A percentile compares a stretch with the other conserved stretches of the same genome.
Conservation (phyloP, 2,329 filamentous ascomycete species). For the Exophiala viscosa region DNA sequence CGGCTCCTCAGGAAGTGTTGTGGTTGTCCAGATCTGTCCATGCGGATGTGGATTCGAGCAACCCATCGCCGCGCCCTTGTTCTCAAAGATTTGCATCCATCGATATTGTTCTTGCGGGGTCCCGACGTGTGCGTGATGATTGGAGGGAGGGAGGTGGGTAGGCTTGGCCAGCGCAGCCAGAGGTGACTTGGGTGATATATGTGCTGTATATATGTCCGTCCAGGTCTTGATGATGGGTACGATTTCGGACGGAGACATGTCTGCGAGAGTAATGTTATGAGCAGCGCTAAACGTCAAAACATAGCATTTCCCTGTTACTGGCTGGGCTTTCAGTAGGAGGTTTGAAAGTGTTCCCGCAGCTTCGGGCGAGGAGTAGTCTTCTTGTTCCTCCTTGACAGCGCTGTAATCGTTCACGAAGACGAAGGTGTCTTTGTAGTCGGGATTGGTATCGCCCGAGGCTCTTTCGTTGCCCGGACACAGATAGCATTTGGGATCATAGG, state of each 20-base stretch:
- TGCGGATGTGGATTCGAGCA: slow-evolving; percentile 98
- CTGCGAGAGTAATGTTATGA: slow-evolving; percentile 88
- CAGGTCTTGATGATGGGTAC: slow-evolving; percentile 81
- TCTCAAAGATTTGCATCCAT: slow-evolving; percentile 99
- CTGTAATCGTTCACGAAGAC: slow-evolving; percentile 98
- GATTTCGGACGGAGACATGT: slow-evolving; percentile 74
- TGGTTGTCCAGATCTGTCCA: slow-evolving; percentile 94
- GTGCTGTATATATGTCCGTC: slow-evolving; percentile 82
- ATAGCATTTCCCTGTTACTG: slow-evolving; percentile 93
- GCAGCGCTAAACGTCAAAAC: slow-evolving; percentile 90
- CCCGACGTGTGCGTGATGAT: slow-evolving; percentile 42
- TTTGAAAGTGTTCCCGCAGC: slow-evolving; percentile 59
- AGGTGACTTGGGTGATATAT: slow-evolving; percentile 69
- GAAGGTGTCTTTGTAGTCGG: slow-evolving; percentile 80
- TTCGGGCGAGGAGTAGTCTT: slow-evolving; percentile 58
- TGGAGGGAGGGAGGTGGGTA: slow-evolving; percentile 46
- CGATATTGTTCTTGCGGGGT: slow-evolving; percentile 72
- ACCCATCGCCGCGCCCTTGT: slow-evolving; percentile 96
- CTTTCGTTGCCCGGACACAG: slow-evolving; percentile 88
- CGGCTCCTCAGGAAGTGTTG: slow-evolving; percentile 84
- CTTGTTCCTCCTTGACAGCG: slow-evolving; percentile 90
- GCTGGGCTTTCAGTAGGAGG: slow-evolving; percentile 73
- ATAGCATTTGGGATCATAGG: slow-evolving; percentile 90
- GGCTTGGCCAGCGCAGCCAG: slow-evolving; percentile 50
- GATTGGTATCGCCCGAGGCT: slow-evolving; percentile 81